Percentiles rank a stretch among this genome's conserved stretches.
phyloP scores from a whole-genome alignment of 1,139 yeast species.

The Schizosaccharomyces versatilis region DNA sequence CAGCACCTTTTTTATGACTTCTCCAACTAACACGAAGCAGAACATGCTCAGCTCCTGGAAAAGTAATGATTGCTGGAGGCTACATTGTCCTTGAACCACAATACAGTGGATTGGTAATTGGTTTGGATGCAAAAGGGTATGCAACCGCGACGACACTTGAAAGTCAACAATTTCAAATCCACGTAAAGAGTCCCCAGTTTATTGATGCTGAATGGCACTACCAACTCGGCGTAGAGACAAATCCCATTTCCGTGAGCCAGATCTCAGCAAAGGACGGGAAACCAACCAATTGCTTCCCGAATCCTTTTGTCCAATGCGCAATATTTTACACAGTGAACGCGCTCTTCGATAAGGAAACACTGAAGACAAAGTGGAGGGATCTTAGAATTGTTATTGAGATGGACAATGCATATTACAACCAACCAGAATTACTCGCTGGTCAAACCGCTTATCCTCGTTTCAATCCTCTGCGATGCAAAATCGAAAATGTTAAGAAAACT shows the following conservation, averaged over 20 bases:
- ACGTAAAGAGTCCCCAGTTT: constrained; percentile 40
- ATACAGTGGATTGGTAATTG: constrained; percentile 62
- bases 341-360: background rate
- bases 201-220: constrained; percentile 48
- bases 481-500: constrained; percentile 65
- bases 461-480: constrained; percentile 35
- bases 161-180: background rate
- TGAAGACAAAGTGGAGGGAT: constrained; percentile 8
- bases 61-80: constrained; percentile 85
- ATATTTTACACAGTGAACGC: background rate
- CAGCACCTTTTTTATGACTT: background rate
- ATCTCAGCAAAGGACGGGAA: background rate
- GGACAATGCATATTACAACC: constrained; percentile 80
- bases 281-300: background rate
- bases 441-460: constrained; percentile 20
- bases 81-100: constrained; percentile 64
- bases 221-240: constrained; percentile 7
- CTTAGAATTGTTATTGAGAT: constrained; percentile 47
- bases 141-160: constrained; percentile 24
- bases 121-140: constrained; percentile 76
- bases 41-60: constrained; percentile 68
- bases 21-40: constrained; percentile 15
- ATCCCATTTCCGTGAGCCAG: constrained; percentile 5
- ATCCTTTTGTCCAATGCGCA: background rate
- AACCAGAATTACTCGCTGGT: constrained; percentile 27